Conservation (phyloP, 2,329 filamentous ascomycete species). For the Aspergillus costaricaensis region DNA sequence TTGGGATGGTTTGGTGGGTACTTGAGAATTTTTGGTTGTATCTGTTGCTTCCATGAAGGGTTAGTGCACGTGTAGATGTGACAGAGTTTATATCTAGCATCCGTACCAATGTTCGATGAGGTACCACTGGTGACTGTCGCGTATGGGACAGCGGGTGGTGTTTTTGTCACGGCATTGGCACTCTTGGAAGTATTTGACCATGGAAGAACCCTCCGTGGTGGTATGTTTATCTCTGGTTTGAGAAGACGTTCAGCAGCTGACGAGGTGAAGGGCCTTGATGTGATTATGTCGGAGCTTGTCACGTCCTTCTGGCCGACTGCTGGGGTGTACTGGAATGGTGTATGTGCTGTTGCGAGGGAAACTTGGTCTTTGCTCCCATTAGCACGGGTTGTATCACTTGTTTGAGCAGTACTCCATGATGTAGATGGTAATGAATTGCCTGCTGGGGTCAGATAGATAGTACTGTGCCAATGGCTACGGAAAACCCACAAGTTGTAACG, state of each 20-base stretch:
- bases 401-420: constrained; percentile 14
- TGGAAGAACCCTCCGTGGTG: constrained; percentile 46
- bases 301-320: neutral
- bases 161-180: constrained; percentile 2
- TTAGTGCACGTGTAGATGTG: neutral
- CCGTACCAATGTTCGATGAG: neutral
- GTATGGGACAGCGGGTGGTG: neutral
- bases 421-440: constrained; percentile 11
- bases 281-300: neutral
- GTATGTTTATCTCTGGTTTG: constrained; percentile 34
- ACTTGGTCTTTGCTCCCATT: neutral
- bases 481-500: constrained; percentile 10
- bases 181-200: constrained; percentile 37
- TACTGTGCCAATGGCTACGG: neutral
- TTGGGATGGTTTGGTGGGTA: neutral
- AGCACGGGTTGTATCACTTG: neutral
- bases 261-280: constrained; percentile 28
- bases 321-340: neutral
- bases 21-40: neutral
- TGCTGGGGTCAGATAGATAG: neutral
- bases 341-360: constrained; percentile 4
- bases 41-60: neutral
- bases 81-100: neutral
- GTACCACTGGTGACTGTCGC: neutral
- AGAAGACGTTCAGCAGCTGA: constrained; percentile 31